Evolutionary conservation across 2,329 filamentous ascomycete genomes (phyloP).

Genomic region (Phaeophleospora eucalypticola): DNA sequence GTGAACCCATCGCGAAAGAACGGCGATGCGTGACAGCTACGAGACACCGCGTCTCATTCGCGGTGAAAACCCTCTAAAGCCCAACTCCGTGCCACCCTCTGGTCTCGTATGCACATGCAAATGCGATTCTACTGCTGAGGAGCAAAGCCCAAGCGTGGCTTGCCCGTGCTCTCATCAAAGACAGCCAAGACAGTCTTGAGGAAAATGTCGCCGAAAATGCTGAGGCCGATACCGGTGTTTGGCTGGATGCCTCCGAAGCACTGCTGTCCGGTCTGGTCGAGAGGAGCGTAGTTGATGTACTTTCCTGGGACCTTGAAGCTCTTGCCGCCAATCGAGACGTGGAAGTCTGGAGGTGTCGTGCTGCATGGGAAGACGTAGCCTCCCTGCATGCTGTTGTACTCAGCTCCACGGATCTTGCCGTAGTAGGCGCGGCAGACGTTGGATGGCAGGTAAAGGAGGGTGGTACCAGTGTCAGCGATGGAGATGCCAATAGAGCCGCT

Average conservation of each 20-base stretch:
- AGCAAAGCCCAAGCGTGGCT: slow-evolving; percentile 44
- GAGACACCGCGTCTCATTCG: too few relatives aligned
- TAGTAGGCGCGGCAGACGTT: slow-evolving; percentile 58
- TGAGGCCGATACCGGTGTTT: slow-evolving; percentile 54
- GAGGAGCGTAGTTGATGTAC: slow-evolving; percentile 53
- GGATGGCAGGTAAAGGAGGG: slow-evolving; percentile 58
- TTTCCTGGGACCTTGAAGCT: slow-evolving; percentile 50
- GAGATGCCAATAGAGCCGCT: slow-evolving; percentile 44
- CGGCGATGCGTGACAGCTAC: too few relatives aligned
- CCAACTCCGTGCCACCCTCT: too few relatives aligned
- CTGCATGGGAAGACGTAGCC: slow-evolving; percentile 55
- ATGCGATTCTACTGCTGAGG: slow-evolving; percentile 32
- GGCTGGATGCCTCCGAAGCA: slow-evolving; percentile 77
- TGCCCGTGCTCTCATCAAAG: slow-evolving; percentile 53
- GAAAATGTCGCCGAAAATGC: slow-evolving; percentile 68
- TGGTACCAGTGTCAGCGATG: slow-evolving; percentile 69
- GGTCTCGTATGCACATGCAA: too few relatives aligned
- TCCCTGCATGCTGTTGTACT: slow-evolving; percentile 46
- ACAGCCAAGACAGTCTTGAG: slow-evolving; percentile 73
- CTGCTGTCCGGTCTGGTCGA: slow-evolving; percentile 34
- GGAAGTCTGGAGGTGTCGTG: slow-evolving; percentile 51
- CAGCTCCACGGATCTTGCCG: slow-evolving; percentile 50
- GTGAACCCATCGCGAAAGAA: too few relatives aligned
- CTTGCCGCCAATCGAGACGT: slow-evolving; percentile 48
- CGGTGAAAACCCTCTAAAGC: too few relatives aligned